These are phyloP conservation scores for Clonostachys sp. DNA, from an alignment of 2,329 filamentous ascomycete species.

Conservation along the genomic window DNA sequence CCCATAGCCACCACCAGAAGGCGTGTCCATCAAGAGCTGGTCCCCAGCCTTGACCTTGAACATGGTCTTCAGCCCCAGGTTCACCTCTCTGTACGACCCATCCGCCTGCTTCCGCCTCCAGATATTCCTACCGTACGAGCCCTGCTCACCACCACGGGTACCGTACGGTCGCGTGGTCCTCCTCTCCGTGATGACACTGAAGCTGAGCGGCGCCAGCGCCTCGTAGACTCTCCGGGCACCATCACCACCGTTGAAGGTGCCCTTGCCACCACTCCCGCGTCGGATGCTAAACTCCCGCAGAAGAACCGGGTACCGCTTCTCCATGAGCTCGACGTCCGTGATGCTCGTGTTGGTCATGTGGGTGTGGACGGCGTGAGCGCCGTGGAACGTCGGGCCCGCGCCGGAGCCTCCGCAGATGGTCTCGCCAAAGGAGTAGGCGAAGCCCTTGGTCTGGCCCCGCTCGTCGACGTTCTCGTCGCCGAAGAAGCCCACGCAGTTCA, in stretches of 20 bases:
- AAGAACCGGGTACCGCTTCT: constrained; percentile 24
- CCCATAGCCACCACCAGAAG: too few species aligned
- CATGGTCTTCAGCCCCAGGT: too few species aligned
- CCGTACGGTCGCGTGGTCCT: constrained; percentile 24
- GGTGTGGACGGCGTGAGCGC: constrained; percentile 17
- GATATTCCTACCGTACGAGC: constrained; percentile 16
- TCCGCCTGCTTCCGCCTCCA: not conserved
- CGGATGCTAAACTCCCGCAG: constrained; percentile 21
- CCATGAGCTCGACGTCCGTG: constrained; percentile 23
- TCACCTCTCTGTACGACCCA: too few species aligned
- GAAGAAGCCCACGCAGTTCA: constrained; percentile 23
- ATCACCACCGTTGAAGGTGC: constrained; percentile 21
- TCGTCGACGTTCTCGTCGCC: constrained; percentile 16
- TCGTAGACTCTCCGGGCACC: constrained; percentile 26
- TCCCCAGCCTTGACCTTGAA: too few species aligned
- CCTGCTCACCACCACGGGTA: constrained; percentile 20
- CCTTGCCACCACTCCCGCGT: constrained; percentile 18
- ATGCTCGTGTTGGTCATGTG: constrained; percentile 24
- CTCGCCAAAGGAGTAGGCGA: constrained; percentile 18
- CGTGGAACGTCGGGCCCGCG: constrained; percentile 18
- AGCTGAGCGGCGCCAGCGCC: constrained; percentile 19
- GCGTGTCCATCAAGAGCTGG: too few species aligned
- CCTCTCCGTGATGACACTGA: constrained; percentile 26
- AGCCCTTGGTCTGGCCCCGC: constrained; percentile 9
- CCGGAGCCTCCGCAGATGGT: constrained; percentile 25